These are phyloP conservation scores for Jamesozyma spencerorum DNA, from an alignment of 805 yeast species.

Conservation along the genomic window DNA sequence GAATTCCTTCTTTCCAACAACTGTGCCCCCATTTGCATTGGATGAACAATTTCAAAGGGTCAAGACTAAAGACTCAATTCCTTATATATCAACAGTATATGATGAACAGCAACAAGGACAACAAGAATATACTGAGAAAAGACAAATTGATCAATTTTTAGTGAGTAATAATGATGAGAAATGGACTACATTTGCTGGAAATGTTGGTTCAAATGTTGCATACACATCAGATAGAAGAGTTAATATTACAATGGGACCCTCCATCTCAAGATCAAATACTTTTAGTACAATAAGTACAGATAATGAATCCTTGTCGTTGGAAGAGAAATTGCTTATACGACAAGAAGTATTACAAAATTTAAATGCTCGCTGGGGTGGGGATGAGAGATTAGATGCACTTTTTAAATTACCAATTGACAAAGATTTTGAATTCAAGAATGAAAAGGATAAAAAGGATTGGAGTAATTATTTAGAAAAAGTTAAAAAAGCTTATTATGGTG, in stretches of 20 bases:
- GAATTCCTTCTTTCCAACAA: slow-evolving; percentile 33
- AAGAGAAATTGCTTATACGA: slow-evolving; percentile 12
- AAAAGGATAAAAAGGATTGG: slow-evolving; percentile 27
- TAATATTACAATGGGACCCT: background rate
- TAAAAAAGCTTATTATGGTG: slow-evolving; percentile 21
- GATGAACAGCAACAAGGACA: background rate
- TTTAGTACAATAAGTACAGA: background rate
- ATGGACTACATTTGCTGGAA: slow-evolving; percentile 44
- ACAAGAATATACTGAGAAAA: background rate
- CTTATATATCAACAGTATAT: background rate
- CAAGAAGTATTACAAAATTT: slow-evolving; percentile 33
- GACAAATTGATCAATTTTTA: slow-evolving; percentile 30
- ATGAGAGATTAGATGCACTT: slow-evolving; percentile 46
- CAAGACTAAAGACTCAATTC: background rate
- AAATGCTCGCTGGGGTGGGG: slow-evolving; percentile 63
- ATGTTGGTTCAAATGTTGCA: slow-evolving; percentile 24
- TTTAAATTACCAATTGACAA: slow-evolving; percentile 30
- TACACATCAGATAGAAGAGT: slow-evolving; percentile 12
- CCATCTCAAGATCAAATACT: background rate
- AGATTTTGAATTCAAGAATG: slow-evolving; percentile 20
- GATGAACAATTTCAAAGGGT: slow-evolving; percentile 32
- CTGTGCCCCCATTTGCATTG: slow-evolving; percentile 58
- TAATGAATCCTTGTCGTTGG: slow-evolving; percentile 3
- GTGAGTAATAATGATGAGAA: slow-evolving; percentile 33
- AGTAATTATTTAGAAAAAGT: slow-evolving; percentile 21